A percentile compares a stretch with the other conserved stretches of the same genome.
Conservation (phyloP, 2,329 filamentous ascomycete species). For the Penicillium capsulatum region DNA sequence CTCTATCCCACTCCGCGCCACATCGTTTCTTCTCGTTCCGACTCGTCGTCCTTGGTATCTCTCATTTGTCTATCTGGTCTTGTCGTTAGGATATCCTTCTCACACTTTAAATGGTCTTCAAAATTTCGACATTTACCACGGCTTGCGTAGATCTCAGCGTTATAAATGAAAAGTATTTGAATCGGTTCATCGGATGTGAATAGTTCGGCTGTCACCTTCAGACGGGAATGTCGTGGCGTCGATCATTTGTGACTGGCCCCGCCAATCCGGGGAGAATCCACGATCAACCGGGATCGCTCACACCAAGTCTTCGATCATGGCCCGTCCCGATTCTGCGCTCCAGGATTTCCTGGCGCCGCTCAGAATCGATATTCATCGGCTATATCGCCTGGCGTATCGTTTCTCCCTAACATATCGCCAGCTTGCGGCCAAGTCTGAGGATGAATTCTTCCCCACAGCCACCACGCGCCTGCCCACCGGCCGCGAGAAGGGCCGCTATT, state of each 20-base stretch:
- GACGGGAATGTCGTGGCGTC: background rate
- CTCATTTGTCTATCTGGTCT: conserved; percentile 16
- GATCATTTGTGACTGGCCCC: background rate
- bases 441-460: conserved; percentile 43
- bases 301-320: conserved; percentile 6
- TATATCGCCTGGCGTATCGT: conserved; percentile 36
- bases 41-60: conserved; percentile 8
- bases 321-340: conserved; percentile 12
- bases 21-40: conserved; percentile 1
- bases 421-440: conserved; percentile 35
- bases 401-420: conserved; percentile 36
- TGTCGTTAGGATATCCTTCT: conserved; percentile 27
- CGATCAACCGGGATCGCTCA: no score
- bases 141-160: no score
- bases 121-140: no score
- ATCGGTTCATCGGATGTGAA: no score
- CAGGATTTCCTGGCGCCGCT: conserved; percentile 30
- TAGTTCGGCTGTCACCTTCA: no score
- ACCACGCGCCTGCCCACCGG: conserved; percentile 44
- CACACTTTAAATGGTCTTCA: conserved; percentile 19
- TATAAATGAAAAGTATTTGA: no score
- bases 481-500: conserved; percentile 49
- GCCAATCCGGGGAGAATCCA: background rate
- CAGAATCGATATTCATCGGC: conserved; percentile 25
- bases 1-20: conserved; percentile 1